Percentiles rank a stretch among this genome's conserved stretches.
Conservation (phyloP, 2,329 filamentous ascomycete species). For the Aspergillus sp. region DNA sequence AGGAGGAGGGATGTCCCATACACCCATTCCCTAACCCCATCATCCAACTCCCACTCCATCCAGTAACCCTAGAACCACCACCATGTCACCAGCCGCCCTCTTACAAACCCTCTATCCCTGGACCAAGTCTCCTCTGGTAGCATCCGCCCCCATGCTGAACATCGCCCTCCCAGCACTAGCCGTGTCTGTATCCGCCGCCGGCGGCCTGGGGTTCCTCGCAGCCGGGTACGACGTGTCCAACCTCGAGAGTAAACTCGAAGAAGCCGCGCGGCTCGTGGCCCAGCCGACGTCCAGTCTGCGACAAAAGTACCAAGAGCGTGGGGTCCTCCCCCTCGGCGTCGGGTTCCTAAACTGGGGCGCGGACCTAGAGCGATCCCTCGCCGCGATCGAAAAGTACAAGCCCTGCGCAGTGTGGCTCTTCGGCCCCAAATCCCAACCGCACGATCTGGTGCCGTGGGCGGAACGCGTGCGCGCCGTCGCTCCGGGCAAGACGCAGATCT, state of each 20-base stretch:
- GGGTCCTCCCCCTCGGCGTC: constrained; percentile 37
- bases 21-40: too few species aligned
- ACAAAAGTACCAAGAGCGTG: constrained; percentile 12
- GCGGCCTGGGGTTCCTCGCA: constrained; percentile 55
- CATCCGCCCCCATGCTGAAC: constrained; percentile 66
- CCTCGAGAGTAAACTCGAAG: constrained; percentile 28
- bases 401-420: constrained; percentile 43
- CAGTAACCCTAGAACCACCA: not conserved
- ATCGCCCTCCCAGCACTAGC: constrained; percentile 58
- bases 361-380: constrained; percentile 25
- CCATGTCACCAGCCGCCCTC: constrained; percentile 19
- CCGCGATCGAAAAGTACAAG: constrained; percentile 27
- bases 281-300: constrained; percentile 4
- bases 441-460: constrained; percentile 24
- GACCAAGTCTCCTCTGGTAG: constrained; percentile 56
- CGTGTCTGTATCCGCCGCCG: constrained; percentile 56
- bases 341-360: constrained; percentile 41
- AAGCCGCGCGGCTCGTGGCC: constrained; percentile 24
- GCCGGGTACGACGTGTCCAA: constrained; percentile 51
- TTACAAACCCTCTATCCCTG: constrained; percentile 54
- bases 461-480: constrained; percentile 42
- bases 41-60: too few species aligned
- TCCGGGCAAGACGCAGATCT: constrained; percentile 44
- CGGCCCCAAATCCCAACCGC: constrained; percentile 26
- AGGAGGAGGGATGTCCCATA: too few species aligned